Percentiles rank a stretch among this genome's conserved stretches.
These are phyloP conservation scores for Karstenula rhodostoma DNA, from an alignment of 2,329 filamentous ascomycete genomes.

Conservation along the genomic window DNA sequence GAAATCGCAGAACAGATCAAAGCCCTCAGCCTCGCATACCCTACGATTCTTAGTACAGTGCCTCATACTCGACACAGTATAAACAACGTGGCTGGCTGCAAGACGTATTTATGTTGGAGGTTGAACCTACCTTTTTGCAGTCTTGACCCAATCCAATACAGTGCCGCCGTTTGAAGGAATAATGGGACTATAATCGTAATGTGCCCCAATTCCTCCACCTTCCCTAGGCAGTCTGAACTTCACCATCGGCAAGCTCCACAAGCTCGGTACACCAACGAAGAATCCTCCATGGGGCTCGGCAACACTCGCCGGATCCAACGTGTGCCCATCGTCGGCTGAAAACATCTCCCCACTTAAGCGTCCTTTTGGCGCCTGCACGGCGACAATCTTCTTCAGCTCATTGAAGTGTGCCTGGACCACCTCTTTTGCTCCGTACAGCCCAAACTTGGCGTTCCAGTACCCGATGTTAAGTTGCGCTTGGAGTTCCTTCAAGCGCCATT, in stretches of 20 bases:
- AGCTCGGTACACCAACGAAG: conserved; percentile 41
- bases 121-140: conserved; percentile 42
- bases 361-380: conserved; percentile 49
- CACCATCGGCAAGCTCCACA: conserved; percentile 45
- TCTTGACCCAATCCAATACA: conserved; percentile 54
- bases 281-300: conserved; percentile 41
- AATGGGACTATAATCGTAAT: conserved; percentile 44
- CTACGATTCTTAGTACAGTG: conserved; percentile 12
- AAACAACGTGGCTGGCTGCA: neutral
- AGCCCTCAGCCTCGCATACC: conserved; percentile 53
- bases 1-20: conserved; percentile 58
- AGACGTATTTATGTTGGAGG: too few species aligned
- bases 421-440: conserved; percentile 53
- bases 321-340: conserved; percentile 48
- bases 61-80: too few species aligned
- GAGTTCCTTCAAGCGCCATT: conserved; percentile 56
- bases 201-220: conserved; percentile 40
- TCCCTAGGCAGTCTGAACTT: conserved; percentile 40
- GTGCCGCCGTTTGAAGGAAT: conserved; percentile 47
- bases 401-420: conserved; percentile 57
- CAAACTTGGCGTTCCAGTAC: conserved; percentile 57
- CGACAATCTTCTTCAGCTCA: conserved; percentile 49
- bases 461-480: conserved; percentile 53
- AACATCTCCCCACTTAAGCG: conserved; percentile 51
- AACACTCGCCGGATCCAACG: conserved; percentile 49